Percentiles rank a stretch among this genome's conserved stretches.
phyloP scores from a whole-genome alignment of 208 protist species.

The Leishmania guyanensis region DNA sequence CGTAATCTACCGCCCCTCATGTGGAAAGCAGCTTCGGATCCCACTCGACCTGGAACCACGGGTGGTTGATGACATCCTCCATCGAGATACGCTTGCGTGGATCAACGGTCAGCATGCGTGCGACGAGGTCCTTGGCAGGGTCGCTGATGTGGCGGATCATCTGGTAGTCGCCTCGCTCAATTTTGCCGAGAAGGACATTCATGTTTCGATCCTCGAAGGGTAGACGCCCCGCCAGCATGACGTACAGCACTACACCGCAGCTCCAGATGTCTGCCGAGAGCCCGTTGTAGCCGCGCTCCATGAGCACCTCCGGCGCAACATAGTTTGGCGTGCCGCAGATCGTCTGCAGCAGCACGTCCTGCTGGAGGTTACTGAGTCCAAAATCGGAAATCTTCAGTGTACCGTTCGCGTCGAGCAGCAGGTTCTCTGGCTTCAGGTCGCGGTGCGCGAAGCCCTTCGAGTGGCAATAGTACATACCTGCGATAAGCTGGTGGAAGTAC shows the following conservation, averaged over 20 bases:
- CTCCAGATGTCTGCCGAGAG: conserved; percentile 96
- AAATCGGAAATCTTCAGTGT: conserved; percentile 94
- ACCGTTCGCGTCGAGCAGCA: conserved; percentile 78
- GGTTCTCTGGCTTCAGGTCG: conserved; percentile 93
- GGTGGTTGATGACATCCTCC: conserved; percentile 86
- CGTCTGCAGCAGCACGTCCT: conserved; percentile 81
- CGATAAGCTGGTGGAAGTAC: conserved; percentile 97
- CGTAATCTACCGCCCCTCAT: neutral
- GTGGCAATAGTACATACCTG: conserved; percentile 95
- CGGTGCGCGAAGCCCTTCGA: conserved; percentile 86
- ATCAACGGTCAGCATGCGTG: conserved; percentile 84
- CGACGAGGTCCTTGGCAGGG: conserved; percentile 67
- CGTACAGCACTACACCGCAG: conserved; percentile 96
- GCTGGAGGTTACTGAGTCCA: conserved; percentile 90
- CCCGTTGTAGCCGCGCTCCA: conserved; percentile 93
- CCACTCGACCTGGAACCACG: conserved; percentile 89
- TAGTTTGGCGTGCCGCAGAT: conserved; percentile 93
- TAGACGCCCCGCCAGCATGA: conserved; percentile 92
- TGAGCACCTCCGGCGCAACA: conserved; percentile 94
- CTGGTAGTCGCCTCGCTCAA: conserved; percentile 89
- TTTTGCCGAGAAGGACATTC: conserved; percentile 92
- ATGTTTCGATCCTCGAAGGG: conserved; percentile 94
- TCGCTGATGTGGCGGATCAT: conserved; percentile 85
- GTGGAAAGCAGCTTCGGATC: conserved; percentile 48
- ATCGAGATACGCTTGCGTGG: conserved; percentile 87